Evolutionary conservation across 1,284 basidiomycete species (phyloP).

Genomic region (Cryptococcus jaspeensis): DNA sequence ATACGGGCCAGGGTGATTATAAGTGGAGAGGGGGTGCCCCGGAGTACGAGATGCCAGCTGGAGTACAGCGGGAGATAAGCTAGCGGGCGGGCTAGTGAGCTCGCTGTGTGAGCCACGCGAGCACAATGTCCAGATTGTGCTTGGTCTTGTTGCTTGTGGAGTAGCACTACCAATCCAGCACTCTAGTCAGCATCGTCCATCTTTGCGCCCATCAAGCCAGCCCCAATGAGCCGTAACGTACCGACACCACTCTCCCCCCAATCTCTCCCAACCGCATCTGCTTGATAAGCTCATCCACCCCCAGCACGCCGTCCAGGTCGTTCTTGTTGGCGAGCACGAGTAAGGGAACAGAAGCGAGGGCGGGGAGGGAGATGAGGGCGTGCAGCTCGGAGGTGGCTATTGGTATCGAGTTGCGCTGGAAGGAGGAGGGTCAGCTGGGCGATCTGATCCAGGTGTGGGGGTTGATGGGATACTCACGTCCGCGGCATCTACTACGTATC

Average conservation of each 20-base stretch:
- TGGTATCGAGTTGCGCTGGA: slow-evolving; percentile 61
- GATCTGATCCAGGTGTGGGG: not conserved
- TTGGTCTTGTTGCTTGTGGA: slow-evolving; percentile 81
- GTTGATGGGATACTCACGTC: slow-evolving; percentile 60
- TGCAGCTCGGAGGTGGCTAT: slow-evolving; percentile 87
- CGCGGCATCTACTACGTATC: slow-evolving; percentile 86
- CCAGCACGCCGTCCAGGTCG: slow-evolving; percentile 74
- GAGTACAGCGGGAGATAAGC: no score
- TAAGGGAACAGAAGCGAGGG: slow-evolving; percentile 75
- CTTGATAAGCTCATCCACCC: slow-evolving; percentile 81
- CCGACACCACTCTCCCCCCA: slow-evolving; percentile 77
- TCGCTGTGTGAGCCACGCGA: slow-evolving; percentile 55
- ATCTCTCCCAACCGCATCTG: slow-evolving; percentile 80
- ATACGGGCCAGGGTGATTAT: no score
- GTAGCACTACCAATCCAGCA: slow-evolving; percentile 25
- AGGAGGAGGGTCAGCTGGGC: not conserved
- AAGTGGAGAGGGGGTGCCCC: no score
- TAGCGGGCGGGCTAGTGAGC: slow-evolving; percentile 28
- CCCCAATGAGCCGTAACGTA: slow-evolving; percentile 54
- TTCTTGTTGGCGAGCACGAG: slow-evolving; percentile 96
- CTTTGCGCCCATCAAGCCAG: not conserved
- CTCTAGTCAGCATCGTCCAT: not conserved
- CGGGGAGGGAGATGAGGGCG: slow-evolving; percentile 72
- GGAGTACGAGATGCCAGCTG: no score
- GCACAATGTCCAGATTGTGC: slow-evolving; percentile 70